Conservation (phyloP, 1,284 basidiomycete species). For the Ganoderma resinaceum region DNA sequence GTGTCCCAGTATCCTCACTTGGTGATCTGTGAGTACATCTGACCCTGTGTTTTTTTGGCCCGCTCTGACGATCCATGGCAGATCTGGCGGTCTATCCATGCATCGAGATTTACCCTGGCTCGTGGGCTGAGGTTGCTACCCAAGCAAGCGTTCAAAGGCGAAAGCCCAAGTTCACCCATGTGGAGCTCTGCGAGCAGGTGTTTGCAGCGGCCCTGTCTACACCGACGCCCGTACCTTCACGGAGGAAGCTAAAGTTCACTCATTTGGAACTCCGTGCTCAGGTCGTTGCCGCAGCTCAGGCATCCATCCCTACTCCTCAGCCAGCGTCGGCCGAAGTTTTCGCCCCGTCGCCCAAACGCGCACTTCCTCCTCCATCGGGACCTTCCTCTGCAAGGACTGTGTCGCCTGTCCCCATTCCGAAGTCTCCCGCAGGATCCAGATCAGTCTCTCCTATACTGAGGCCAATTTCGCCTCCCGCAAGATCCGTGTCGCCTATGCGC, state of each 20-base stretch:
- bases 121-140: constrained; percentile 7
- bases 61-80: background rate
- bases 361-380: background rate
- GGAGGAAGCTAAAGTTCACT: constrained; percentile 16
- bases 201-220: background rate
- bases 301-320: background rate
- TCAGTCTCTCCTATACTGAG: background rate
- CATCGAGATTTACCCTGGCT: constrained; percentile 50
- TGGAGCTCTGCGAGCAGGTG: constrained; percentile 25
- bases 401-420: background rate
- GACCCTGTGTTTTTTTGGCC: background rate
- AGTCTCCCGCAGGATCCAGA: background rate
- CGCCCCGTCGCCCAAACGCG: background rate
- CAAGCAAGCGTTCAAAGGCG: background rate
- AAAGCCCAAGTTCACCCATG: constrained; percentile 31
- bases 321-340: background rate
- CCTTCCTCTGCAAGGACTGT: background rate
- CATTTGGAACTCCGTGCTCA: constrained; percentile 31
- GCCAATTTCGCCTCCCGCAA: background rate
- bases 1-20: constrained; percentile 23
- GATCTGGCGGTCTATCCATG: constrained; percentile 43
- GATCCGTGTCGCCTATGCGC: background rate
- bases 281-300: constrained; percentile 18
- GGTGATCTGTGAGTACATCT: constrained; percentile 24
- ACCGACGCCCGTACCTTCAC: constrained; percentile 14